These are phyloP conservation scores for Solanum clarkiae DNA, from an alignment of 257 asterid species.

Conservation along the genomic window DNA sequence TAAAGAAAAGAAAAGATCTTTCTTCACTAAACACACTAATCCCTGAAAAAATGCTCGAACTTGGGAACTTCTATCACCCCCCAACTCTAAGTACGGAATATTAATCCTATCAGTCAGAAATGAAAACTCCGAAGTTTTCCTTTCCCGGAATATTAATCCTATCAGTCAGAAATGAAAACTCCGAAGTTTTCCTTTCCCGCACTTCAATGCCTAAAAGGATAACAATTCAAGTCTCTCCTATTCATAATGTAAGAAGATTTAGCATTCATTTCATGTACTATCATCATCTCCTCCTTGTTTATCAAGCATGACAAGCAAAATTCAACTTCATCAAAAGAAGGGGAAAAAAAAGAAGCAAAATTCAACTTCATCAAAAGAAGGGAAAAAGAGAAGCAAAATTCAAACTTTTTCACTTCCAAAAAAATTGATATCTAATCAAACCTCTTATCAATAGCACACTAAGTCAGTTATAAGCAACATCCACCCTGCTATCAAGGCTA, in stretches of 20 bases:
- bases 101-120: neutral
- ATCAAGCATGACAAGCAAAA: neutral
- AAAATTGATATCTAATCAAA: neutral
- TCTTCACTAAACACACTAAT: neutral
- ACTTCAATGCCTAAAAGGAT: neutral
- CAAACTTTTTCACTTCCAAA: neutral
- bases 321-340: neutral
- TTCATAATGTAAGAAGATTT: neutral
- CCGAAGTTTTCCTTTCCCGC: neutral
- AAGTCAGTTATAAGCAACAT: neutral
- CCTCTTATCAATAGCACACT: neutral
- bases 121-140: neutral
- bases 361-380: neutral
- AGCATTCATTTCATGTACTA: neutral
- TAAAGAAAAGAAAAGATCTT: neutral
- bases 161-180: neutral
- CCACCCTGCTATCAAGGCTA: neutral
- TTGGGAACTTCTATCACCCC: neutral
- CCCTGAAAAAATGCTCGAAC: neutral
- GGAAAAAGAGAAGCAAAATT: neutral
- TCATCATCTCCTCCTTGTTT: neutral
- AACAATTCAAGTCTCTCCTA: neutral
- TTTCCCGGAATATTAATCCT: neutral
- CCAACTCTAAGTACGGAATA: neutral
- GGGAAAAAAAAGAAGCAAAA: neutral